Evolutionary conservation across 176 grass and related monocot genomes (phyloP), one percentile per base, ranked within the genome.

Genomic region (Zoysia pacifica): DNA sequence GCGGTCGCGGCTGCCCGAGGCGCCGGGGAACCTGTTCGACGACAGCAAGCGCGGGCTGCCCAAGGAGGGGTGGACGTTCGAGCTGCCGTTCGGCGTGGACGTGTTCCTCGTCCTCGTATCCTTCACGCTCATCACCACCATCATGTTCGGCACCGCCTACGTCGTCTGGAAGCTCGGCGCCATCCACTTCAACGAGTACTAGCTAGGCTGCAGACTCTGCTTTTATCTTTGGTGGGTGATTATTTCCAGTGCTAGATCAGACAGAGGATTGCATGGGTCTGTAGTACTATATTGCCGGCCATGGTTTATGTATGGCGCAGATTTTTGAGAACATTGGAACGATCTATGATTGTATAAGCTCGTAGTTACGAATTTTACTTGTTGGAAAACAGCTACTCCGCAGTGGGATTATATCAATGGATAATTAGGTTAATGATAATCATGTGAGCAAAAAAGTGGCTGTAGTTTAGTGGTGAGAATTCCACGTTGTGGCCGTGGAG

Each of bases 171-270:
- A 93, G 75, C 83, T 94, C 47, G 97, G 86, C 61, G 97, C 84
- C 70, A 99, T 96, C 82, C 97, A 99, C 75, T 96, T 95, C 82
- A 95, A 99, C 82, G 97, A 96, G 76, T 95, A 86, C 79, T 99
- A 79, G 81, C 8, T 18, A 61, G 58, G 59, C 11, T 5, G 62
- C 65, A 50, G 28, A 0, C 28, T 28, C 28, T 28, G 35, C 11
- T 36, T 36, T 9, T 7, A 28, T 61, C 53, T 45, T 37, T 59
- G 72, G 28, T 5, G 35, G 47, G n/a, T 14, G 4, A 12, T 19
- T 44, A 28, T 28, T 28, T 65, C 28, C 40, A 41, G 18, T n/a
- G 66, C 15, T 28, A 28, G 45, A 61, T 28, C 28, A 38, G 48
- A 10, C 39, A 28, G 39, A 81, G 5, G 5, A 14, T 5, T 13